Percentiles rank a stretch among this genome's conserved stretches.
These are phyloP conservation scores for Ophiocordyceps camponoti-rufipedis DNA, from an alignment of 2,329 filamentous ascomycete species.

Conservation along the genomic window DNA sequence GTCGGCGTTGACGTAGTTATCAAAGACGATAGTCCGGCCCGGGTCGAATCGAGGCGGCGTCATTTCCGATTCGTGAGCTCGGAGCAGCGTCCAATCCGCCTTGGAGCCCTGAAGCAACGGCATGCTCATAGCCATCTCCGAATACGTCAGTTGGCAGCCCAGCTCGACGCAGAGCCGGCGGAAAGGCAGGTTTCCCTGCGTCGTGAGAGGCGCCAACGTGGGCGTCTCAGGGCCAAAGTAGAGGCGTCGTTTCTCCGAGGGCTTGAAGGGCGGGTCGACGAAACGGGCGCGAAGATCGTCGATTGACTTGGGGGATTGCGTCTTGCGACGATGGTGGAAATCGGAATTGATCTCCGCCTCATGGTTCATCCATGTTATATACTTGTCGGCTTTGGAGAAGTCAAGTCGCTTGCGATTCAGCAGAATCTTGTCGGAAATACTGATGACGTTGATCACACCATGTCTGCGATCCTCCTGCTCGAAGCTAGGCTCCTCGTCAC, in stretches of 20 bases:
- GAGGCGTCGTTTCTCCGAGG: constrained; percentile 82
- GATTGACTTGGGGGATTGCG: constrained; percentile 23
- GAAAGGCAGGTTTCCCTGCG: constrained; percentile 91
- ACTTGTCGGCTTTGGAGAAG: constrained; percentile 57
- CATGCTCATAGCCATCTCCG: constrained; percentile 91
- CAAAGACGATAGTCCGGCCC: constrained; percentile 33
- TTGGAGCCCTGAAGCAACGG: constrained; percentile 80
- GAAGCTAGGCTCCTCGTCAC: constrained; percentile 6
- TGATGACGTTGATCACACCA: constrained; percentile 60
- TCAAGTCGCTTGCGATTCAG: constrained; percentile 55
- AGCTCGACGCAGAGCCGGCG: constrained; percentile 76
- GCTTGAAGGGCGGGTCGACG: constrained; percentile 69
- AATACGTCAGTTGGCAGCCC: constrained; percentile 86
- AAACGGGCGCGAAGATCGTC: constrained; percentile 65
- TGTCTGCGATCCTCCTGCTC: constrained; percentile 29
- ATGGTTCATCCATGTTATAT: constrained; percentile 59
- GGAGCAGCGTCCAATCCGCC: constrained; percentile 87
- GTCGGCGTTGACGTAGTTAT: constrained; percentile 62
- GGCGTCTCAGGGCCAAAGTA: constrained; percentile 94
- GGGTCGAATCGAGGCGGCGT: constrained; percentile 49
- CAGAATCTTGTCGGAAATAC: constrained; percentile 50
- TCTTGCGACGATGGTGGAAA: constrained; percentile 21
- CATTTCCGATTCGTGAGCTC: constrained; percentile 73
- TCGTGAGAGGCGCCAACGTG: constrained; percentile 83
- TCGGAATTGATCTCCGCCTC: constrained; percentile 25